phyloP scores from a whole-genome alignment of 108 stramenopile species.

The Epithemia pelagica region DNA sequence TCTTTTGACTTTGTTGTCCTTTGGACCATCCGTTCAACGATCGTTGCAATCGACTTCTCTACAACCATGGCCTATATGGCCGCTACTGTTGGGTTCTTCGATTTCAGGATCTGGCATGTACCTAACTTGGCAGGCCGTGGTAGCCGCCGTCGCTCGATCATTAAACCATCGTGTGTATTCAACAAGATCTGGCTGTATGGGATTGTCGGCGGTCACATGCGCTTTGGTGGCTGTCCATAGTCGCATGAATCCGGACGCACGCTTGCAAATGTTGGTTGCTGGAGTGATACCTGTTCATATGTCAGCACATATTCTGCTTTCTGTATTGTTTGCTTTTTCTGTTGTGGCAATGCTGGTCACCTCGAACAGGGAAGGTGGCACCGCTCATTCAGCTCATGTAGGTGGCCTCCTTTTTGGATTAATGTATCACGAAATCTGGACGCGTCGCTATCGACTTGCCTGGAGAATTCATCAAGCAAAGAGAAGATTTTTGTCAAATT shows the following conservation, averaged over 20 bases:
- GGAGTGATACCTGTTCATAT: constrained; percentile 55
- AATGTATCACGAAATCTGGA: constrained; percentile 48
- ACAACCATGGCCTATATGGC: constrained; percentile 36
- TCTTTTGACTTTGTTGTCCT: constrained; percentile 37
- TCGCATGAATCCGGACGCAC: constrained; percentile 34
- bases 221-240: constrained; percentile 57
- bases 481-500: background rate
- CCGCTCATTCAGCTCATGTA: constrained; percentile 67
- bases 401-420: constrained; percentile 69
- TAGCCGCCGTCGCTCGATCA: too few species aligned
- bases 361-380: constrained; percentile 3
- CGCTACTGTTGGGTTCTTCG: constrained; percentile 43
- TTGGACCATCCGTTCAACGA: constrained; percentile 31
- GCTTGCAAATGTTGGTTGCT: constrained; percentile 32
- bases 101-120: constrained; percentile 26
- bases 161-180: too few species aligned
- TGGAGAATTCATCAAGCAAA: background rate
- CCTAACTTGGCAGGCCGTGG: constrained; percentile 22
- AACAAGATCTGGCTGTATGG: constrained; percentile 38
- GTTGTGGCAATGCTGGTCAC: constrained; percentile 28
- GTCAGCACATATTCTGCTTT: constrained; percentile 39
- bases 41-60: background rate
- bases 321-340: constrained; percentile 28
- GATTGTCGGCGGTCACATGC: constrained; percentile 59
- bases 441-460: constrained; percentile 11